These are phyloP conservation scores for Hyphodiscus sp. DNA, from an alignment of 2,329 filamentous ascomycete species.

Conservation along the genomic window DNA sequence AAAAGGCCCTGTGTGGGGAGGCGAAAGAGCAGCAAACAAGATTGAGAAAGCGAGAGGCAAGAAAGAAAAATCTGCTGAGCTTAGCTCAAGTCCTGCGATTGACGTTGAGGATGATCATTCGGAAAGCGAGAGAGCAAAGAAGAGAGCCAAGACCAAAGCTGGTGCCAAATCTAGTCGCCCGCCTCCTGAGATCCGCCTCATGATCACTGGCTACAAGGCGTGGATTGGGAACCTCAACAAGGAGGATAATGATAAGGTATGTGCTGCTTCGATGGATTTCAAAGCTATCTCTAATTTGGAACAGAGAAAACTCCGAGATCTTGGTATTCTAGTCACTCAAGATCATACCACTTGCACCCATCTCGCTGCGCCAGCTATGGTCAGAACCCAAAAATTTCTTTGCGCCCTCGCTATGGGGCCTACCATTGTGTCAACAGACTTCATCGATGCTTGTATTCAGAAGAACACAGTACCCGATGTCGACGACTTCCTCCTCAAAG, in stretches of 20 bases:
- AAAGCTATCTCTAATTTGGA: conserved; percentile 11
- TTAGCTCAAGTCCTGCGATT: conserved; percentile 34
- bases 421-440: conserved; percentile 67
- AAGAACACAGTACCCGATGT: conserved; percentile 58
- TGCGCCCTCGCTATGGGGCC: conserved; percentile 78
- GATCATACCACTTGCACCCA: conserved; percentile 75
- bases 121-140: conserved; percentile 42
- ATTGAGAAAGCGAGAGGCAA: conserved; percentile 45
- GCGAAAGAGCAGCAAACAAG: conserved; percentile 54
- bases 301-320: conserved; percentile 71
- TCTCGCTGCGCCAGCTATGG: conserved; percentile 77
- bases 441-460: conserved; percentile 71
- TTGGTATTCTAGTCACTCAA: conserved; percentile 75
- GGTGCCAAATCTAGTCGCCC: conserved; percentile 56
- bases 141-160: conserved; percentile 54
- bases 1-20: conserved; percentile 50
- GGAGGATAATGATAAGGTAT: conserved; percentile 75
- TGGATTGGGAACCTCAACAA: conserved; percentile 70
- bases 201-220: conserved; percentile 76
- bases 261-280: conserved; percentile 27
- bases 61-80: conserved; percentile 34
- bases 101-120: conserved; percentile 35
- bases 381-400: conserved; percentile 91
- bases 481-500: conserved; percentile 61
- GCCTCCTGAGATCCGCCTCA: conserved; percentile 64